A percentile compares a stretch with the other conserved stretches of the same genome.
phyloP scores from a whole-genome alignment of 1,139 yeast species.

The Yamadazyma friedrichii region DNA sequence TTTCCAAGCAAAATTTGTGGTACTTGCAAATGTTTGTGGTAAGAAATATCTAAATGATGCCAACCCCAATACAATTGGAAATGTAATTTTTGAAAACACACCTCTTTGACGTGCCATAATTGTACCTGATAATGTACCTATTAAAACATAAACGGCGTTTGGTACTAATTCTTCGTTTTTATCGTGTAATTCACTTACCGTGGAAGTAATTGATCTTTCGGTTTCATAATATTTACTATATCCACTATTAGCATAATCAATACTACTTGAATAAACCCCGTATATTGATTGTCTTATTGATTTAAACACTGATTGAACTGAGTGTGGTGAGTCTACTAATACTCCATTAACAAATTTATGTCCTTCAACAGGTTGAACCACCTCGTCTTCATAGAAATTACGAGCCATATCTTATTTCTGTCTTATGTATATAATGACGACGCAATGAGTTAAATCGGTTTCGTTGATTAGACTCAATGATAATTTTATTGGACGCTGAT shows the following conservation, averaged over 20 bases:
- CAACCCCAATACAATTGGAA: slow-evolving; percentile 68
- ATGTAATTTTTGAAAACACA: slow-evolving; percentile 51
- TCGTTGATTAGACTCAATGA: too few species aligned
- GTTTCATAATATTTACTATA: slow-evolving; percentile 53
- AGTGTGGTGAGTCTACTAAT: slow-evolving; percentile 52
- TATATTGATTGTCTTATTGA: slow-evolving; percentile 36
- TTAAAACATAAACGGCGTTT: slow-evolving; percentile 64
- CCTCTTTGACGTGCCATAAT: slow-evolving; percentile 75
- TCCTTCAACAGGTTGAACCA: slow-evolving; percentile 2
- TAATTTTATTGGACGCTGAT: slow-evolving; percentile 1
- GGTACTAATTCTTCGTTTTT: slow-evolving; percentile 76
- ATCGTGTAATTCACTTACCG: slow-evolving; percentile 69
- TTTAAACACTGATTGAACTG: slow-evolving; percentile 50
- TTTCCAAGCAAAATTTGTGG: slow-evolving; percentile 59
- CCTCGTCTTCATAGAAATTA: slow-evolving; percentile 60
- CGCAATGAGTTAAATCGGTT: too few species aligned
- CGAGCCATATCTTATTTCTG: slow-evolving; percentile 25
- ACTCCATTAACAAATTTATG: slow-evolving; percentile 59
- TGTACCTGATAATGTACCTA: slow-evolving; percentile 80
- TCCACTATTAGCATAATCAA: slow-evolving; percentile 29
- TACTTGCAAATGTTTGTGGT: slow-evolving; percentile 74
- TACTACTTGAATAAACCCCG: slow-evolving; percentile 16
- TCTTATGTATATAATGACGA: background rate
- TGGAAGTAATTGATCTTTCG: slow-evolving; percentile 66
- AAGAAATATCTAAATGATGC: slow-evolving; percentile 71